Conservation (phyloP, 164 flowering plant species). For the Liriodendron chinense region DNA sequence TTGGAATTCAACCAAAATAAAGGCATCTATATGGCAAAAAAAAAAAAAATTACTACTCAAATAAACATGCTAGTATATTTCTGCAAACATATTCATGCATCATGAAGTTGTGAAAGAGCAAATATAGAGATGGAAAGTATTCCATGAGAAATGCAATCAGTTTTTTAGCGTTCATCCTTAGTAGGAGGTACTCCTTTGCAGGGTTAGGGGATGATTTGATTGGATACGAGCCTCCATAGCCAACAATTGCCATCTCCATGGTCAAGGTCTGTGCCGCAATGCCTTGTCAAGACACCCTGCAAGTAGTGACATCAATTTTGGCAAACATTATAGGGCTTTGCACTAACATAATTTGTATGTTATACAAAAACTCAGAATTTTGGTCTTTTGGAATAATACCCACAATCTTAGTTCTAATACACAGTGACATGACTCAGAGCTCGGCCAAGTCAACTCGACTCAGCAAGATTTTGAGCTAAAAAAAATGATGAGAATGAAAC, state of each 20-base stretch:
- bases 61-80: too few species aligned
- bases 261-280: conserved; percentile 67
- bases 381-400: background rate
- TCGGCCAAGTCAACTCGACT: background rate
- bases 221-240: conserved; percentile 96
- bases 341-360: background rate
- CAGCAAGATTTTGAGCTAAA: background rate
- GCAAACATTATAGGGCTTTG: background rate
- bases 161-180: conserved; percentile 7
- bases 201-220: conserved; percentile 47
- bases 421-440: background rate
- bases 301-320: background rate
- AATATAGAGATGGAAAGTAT: background rate
- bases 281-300: conserved; percentile 78
- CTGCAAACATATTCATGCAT: too few species aligned
- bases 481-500: too few species aligned
- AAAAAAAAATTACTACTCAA: too few species aligned
- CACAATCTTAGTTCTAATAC: background rate
- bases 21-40: too few species aligned
- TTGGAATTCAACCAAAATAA: too few species aligned
- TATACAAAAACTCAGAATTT: background rate
- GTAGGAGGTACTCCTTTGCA: conserved; percentile 9
- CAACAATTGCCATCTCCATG: conserved; percentile 87
- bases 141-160: background rate
- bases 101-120: background rate